Evolutionary conservation across 495 filamentous ascomycete genomes (phyloP), one percentile per base, ranked within the genome.

Genomic region (Xylaria cubensis): DNA sequence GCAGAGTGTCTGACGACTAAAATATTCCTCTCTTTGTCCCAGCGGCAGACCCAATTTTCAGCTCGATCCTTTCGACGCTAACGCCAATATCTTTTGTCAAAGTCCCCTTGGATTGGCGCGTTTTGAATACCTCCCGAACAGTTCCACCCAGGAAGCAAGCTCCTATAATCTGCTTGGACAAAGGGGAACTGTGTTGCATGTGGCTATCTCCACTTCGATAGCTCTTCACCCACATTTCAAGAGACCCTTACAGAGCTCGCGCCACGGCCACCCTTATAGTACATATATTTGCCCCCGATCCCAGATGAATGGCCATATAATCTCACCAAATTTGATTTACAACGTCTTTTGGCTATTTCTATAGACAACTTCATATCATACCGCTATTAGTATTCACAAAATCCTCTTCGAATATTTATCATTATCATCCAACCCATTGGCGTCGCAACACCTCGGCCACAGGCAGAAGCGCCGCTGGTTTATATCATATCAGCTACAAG

Each of bases 101-200:
- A 67, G 36, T 67, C 26, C 67, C 46, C 56, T 74, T 72, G 39
- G 67, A 72, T 50, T 72, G 72, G 70, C 72, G 71, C 51, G 72
- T 71, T 74, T 75, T 72, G 72, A 72, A 69, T 64, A 67, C 59
- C 42, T 70, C 48, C 69, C 66, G 21, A 63, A 69, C 75, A 71
- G 50, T 71, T 73, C 73, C 72, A 71, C 74, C 59, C 26, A 70
- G 67, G 70, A 77, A 75, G 74, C 71, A 79, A 74, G 75, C 65
- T 72, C 75, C 77, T 66, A 74, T 65, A 73, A 69, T 65, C 69
- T 62, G 59, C 53, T 71, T 72, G 26, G 50, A 79, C 77, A 79
- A 79, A 79, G 77, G 70, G 75, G 74, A 36, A 53, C 70, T 73
- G 74, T 77, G 74, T 79, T 74, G 72, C 75, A 74, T 77, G 75